A percentile compares a stretch with the other conserved stretches of the same genome.
phyloP scores from a whole-genome alignment of 371 early-diverging fungal genomes.

The Mortierella sp. region DNA sequence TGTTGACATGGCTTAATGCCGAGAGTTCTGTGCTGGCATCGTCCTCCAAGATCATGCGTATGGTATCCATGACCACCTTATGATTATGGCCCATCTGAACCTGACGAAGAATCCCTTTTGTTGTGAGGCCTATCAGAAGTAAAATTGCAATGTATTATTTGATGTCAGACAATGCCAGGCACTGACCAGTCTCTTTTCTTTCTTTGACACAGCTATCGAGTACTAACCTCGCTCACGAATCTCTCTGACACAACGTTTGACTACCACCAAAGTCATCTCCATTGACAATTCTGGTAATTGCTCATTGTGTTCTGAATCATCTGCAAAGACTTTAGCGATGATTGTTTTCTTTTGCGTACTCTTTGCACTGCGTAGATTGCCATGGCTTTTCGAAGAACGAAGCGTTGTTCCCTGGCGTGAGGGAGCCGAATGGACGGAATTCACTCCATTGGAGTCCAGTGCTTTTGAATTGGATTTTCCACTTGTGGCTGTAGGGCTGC shows the following conservation, averaged over 20 bases:
- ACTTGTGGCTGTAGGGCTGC: constrained; percentile 22
- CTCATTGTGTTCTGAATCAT: constrained; percentile 18
- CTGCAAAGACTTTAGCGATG: constrained; percentile 31
- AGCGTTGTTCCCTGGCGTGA: constrained; percentile 24
- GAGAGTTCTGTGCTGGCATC: constrained; percentile 50
- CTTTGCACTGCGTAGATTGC: constrained; percentile 35
- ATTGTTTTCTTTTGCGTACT: constrained; percentile 37
- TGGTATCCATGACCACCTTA: constrained; percentile 26
- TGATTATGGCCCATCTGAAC: constrained; percentile 43
- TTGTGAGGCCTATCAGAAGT: constrained; percentile 38
- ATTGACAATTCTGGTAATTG: constrained; percentile 36
- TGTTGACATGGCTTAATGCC: constrained; percentile 34
- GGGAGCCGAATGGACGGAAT: constrained; percentile 15
- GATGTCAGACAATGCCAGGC: neutral
- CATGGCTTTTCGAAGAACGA: constrained; percentile 33
- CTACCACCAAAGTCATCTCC: constrained; percentile 50
- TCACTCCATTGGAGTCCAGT: constrained; percentile 17
- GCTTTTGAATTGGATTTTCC: constrained; percentile 25
- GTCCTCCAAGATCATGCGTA: constrained; percentile 40
- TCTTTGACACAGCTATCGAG: neutral
- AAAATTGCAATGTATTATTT: neutral
- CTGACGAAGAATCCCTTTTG: constrained; percentile 49
- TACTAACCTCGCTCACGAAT: constrained; percentile 51
- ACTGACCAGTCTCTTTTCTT: neutral
- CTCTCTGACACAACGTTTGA: constrained; percentile 50